Percentiles rank a stretch among this genome's conserved stretches.
Conservation (phyloP, 495 filamentous ascomycete species). For the Neurospora sp. region DNA sequence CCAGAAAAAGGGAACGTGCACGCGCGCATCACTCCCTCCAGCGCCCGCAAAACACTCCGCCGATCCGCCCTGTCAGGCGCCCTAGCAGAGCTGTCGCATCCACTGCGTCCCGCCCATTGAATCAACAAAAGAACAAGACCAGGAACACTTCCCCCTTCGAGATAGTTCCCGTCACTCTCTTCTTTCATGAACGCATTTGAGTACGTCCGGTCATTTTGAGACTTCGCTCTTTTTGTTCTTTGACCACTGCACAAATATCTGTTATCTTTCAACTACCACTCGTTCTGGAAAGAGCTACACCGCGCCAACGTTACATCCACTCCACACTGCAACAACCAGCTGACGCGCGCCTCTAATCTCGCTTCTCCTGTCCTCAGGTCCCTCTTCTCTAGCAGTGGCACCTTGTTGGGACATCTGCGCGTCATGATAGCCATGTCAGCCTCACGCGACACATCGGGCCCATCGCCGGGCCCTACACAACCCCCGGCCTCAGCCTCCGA, state of each 20-base stretch:
- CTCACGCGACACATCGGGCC: slow-evolving; percentile 8
- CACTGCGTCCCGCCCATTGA: neutral
- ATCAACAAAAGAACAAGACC: neutral
- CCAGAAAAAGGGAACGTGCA: neutral
- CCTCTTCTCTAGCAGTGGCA: slow-evolving; percentile 15
- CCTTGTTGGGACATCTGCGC: slow-evolving; percentile 23
- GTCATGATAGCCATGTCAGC: slow-evolving; percentile 22
- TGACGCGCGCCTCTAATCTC: slow-evolving; percentile 4
- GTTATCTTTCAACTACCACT: neutral
- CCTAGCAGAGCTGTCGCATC: neutral
- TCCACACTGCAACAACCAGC: neutral
- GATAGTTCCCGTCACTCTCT: neutral
- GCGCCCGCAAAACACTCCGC: neutral
- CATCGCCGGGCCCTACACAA: neutral
- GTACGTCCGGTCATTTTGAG: neutral
- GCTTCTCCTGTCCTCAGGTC: slow-evolving; percentile 10
- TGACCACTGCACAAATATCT: neutral
- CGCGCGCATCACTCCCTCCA: neutral
- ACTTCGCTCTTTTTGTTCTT: neutral
- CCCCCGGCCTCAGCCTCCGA: neutral
- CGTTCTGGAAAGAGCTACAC: neutral
- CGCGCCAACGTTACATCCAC: neutral
- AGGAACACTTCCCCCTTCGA: neutral
- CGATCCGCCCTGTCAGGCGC: neutral
- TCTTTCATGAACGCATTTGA: neutral